Base-by-base conservation (phyloP, 2,329 filamentous ascomycete genomes). In the Fusarium sp. region DNA sequence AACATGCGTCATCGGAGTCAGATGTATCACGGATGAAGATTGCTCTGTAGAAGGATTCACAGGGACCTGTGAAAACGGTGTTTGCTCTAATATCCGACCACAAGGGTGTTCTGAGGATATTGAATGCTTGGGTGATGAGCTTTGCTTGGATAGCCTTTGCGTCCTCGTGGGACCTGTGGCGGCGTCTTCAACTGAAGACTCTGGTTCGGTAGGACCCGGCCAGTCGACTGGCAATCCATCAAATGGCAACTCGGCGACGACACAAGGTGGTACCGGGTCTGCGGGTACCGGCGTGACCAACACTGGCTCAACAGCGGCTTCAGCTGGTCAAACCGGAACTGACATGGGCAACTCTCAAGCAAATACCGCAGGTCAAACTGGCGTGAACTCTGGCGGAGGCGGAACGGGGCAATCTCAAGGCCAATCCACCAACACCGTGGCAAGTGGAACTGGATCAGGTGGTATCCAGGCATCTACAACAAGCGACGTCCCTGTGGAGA, bases 381-480 rank as follows among this genome's bases (percentile, higher is more conserved):
- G 27, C 9, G 27, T 30, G 27, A 30, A 3, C 27, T 30, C 27
- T 30, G 7, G 27, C 9, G 27, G 27, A 30, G 27, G 27, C 27
- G 27, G 27, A 30, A 30, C 27, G 7, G 27, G 27, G 27, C 27
- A 30, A 30, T 30, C 52, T 35, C 52, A 50, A 50, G 45, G 45
- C 45, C 25, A 50, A 35, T 35, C 52, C 35, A 56, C 52, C 11
- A 35, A 35, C n/a, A 35, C 30, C n/a, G n/a, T 23, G 9, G 50
- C 50, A 18, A 32, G 27, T 27, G 50, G 27, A 32, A 56, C 50
- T 32, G 50, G 23, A 50, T 11, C 45, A 16, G 45, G 16, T n/a
- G 61, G 39, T 20, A 35, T 6, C 10, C 63, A 65, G 35, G 39
- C 71, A 70, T 57, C 70, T 2, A 34, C 43, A 11, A 20, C 48